Conservation (phyloP, 495 filamentous ascomycete genomes). For the Penicillium paradoxum region DNA sequence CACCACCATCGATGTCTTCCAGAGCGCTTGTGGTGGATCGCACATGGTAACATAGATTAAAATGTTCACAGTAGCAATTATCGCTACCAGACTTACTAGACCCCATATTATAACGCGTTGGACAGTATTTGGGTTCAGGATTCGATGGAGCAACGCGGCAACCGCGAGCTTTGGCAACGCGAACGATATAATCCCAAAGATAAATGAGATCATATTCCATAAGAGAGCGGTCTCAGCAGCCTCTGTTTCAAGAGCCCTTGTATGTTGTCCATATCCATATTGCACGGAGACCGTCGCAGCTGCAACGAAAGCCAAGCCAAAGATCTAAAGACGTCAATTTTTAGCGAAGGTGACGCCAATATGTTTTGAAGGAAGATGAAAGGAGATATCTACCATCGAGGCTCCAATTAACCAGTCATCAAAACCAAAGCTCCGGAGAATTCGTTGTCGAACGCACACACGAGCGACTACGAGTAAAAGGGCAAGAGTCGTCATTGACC, state of each 20-base stretch:
- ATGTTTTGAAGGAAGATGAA: background rate
- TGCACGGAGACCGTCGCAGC: slow-evolving; percentile 20
- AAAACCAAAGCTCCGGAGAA: slow-evolving; percentile 30
- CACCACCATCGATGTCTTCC: slow-evolving; percentile 19
- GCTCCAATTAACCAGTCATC: slow-evolving; percentile 11
- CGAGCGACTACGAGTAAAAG: slow-evolving; percentile 30
- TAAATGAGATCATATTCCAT: slow-evolving; percentile 21
- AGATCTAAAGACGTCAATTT: slow-evolving; percentile 2
- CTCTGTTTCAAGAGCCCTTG: slow-evolving; percentile 5
- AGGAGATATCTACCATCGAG: slow-evolving; percentile 1
- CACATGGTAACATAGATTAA: slow-evolving; percentile 28
- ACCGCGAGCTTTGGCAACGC: slow-evolving; percentile 27
- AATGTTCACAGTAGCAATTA: slow-evolving; percentile 22
- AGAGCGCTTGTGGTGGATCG: slow-evolving; percentile 23
- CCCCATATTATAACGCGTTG: slow-evolving; percentile 17
- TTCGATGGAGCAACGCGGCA: slow-evolving; percentile 22
- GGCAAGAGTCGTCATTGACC: slow-evolving; percentile 26
- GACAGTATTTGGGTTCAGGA: slow-evolving; percentile 19
- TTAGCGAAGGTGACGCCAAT: background rate
- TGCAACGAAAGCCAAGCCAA: slow-evolving; percentile 18
- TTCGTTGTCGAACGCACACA: slow-evolving; percentile 38
- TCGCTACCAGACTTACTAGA: slow-evolving; percentile 9
- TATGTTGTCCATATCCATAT: slow-evolving; percentile 28
- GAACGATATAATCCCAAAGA: slow-evolving; percentile 28
- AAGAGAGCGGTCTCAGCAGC: slow-evolving; percentile 17